A percentile compares a stretch with the other conserved stretches of the same genome.
Evolutionary conservation across 805 yeast species (phyloP).

Genomic region (Saturnispora ahearnii): DNA sequence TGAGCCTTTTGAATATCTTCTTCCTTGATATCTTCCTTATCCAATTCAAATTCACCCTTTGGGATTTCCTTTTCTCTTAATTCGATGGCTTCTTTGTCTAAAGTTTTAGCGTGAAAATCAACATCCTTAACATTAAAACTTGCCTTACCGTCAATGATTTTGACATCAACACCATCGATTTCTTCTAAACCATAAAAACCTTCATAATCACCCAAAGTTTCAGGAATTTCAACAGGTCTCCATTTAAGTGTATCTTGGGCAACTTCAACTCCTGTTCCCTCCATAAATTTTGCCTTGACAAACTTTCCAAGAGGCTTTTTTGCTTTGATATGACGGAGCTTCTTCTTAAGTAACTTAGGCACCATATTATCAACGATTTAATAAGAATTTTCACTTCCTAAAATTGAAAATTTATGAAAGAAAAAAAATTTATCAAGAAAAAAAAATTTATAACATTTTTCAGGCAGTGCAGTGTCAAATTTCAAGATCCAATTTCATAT

Average conservation of each 20-base stretch:
- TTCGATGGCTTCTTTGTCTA: constrained; percentile 18
- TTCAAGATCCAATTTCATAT: constrained; percentile 11
- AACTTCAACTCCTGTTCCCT: constrained; percentile 19
- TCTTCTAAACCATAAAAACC: constrained; percentile 93
- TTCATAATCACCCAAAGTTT: constrained; percentile 75
- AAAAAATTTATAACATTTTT: not conserved
- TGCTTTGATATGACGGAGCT: constrained; percentile 1
- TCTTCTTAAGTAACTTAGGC: constrained; percentile 4
- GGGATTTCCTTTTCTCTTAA: constrained; percentile 17
- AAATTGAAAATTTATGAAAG: constrained; percentile 3
- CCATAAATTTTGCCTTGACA: constrained; percentile 3
- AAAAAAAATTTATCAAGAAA: not conserved
- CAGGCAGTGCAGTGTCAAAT: constrained; percentile 1
- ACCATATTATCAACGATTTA: not conserved
- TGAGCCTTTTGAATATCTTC: constrained; percentile 17
- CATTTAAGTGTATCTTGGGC: constrained; percentile 49
- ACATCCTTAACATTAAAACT: constrained; percentile 42
- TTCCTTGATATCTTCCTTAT: constrained; percentile 13
- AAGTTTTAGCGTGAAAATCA: constrained; percentile 8
- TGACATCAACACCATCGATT: constrained; percentile 84
- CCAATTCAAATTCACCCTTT: constrained; percentile 20
- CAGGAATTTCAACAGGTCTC: constrained; percentile 78
- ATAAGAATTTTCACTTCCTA: not conserved
- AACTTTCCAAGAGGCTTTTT: constrained; percentile 3
- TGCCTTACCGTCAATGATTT: constrained; percentile 59